A percentile compares a stretch with the other conserved stretches of the same genome.
Conservation (phyloP, 768 basidiomycete species). For the Amanita exitialis region DNA sequence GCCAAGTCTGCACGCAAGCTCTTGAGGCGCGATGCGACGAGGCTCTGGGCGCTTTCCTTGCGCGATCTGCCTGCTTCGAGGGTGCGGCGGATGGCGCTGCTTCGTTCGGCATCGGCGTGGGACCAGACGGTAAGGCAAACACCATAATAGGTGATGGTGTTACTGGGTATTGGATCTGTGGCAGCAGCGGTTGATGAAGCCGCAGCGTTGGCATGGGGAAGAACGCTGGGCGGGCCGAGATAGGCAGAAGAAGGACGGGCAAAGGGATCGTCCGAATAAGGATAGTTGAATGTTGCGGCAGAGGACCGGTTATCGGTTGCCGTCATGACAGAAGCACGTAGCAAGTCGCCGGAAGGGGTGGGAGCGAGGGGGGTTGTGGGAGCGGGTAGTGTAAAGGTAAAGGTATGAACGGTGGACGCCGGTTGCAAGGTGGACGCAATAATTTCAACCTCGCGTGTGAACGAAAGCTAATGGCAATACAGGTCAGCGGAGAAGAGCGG, state of each 20-base stretch:
- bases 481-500: not conserved
- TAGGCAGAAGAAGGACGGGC: slow-evolving; percentile 72
- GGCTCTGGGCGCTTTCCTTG: slow-evolving; percentile 71
- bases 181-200: slow-evolving; percentile 21
- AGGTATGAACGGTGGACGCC: slow-evolving; percentile 85
- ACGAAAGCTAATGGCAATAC: slow-evolving; percentile 58
- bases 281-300: slow-evolving; percentile 63
- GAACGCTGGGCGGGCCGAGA: slow-evolving; percentile 65
- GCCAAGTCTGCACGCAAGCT: slow-evolving; percentile 47
- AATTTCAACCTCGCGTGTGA: slow-evolving; percentile 87
- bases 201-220: slow-evolving; percentile 34
- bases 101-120: slow-evolving; percentile 84
- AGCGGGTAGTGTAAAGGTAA: slow-evolving; percentile 79
- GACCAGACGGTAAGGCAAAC: slow-evolving; percentile 95
- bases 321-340: slow-evolving; percentile 68
- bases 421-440: slow-evolving; percentile 94
- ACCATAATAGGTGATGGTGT: slow-evolving; percentile 72
- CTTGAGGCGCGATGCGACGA: slow-evolving; percentile 59
- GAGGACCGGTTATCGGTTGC: slow-evolving; percentile 52
- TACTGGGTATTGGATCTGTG: slow-evolving; percentile 19
- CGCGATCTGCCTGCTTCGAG: slow-evolving; percentile 70
- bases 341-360: slow-evolving; percentile 57
- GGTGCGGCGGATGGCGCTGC: slow-evolving; percentile 73
- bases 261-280: slow-evolving; percentile 71
- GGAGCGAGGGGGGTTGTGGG: slow-evolving; percentile 70